Conservation (phyloP, 1,284 basidiomycete species). For the Coniferiporia weirii region DNA sequence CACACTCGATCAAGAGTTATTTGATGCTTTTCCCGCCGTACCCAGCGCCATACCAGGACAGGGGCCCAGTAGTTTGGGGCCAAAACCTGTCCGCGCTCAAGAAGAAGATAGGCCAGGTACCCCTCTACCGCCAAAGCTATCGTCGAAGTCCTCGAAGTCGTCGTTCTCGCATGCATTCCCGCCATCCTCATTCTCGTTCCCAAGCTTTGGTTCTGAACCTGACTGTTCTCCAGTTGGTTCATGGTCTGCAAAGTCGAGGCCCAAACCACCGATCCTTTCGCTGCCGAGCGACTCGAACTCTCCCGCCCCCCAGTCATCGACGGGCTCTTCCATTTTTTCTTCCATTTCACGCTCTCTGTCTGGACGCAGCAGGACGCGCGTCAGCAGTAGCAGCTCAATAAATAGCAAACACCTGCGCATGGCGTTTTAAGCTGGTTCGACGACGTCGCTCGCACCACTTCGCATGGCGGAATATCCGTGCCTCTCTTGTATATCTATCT, state of each 20-base stretch:
- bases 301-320: background rate
- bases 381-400: background rate
- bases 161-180: background rate
- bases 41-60: conserved; percentile 1
- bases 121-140: conserved; percentile 12
- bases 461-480: background rate
- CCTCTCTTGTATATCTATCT: background rate
- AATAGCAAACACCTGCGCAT: background rate
- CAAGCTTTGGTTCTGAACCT: background rate
- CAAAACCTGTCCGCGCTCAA: background rate
- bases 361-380: background rate
- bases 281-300: background rate
- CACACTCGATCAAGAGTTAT: conserved; percentile 12
- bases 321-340: conserved; percentile 1
- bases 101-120: conserved; percentile 1
- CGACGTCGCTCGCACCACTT: background rate
- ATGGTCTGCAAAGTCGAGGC: background rate
- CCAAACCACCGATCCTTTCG: background rate
- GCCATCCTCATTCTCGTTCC: background rate
- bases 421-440: conserved; percentile 1
- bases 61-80: background rate
- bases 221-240: background rate
- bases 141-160: conserved; percentile 17
- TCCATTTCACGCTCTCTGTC: conserved; percentile 15
- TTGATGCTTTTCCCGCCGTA: conserved; percentile 17